Base-by-base conservation (phyloP, 176 grass and related monocot species). In the Poa pratensis region DNA sequence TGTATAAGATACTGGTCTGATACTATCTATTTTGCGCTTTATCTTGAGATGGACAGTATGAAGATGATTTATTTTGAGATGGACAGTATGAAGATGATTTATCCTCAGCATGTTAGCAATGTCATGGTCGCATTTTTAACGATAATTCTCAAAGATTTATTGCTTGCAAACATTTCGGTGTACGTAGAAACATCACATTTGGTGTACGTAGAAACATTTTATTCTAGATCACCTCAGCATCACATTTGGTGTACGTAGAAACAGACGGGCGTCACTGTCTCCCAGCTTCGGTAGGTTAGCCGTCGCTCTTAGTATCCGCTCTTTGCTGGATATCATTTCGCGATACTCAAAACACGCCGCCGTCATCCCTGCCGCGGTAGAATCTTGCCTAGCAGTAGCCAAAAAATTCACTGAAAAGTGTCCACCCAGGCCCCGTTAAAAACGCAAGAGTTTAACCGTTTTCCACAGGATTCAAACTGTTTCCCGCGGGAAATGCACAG, bases 271-370 rank as follows among this genome's bases (percentile, higher is more conserved):
- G 80, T 90, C 89, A 43, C 37, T 87, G 76, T 90, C 80, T 30
- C 75, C 39, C 68, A 80, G 58, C 69, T 90, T 24, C 9, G 84
- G 80, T 83, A 76, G 85, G 84, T 61, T 84, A 80, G 69, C 84
- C 80, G 18, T 90, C 75, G 75, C 67, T 87, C 79, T 87, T 79
- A 13, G 45, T 13, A 76, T 75, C 20, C 20, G 85, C 50, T 69
- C 53, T 40, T 15, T 68, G 80, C 89, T 90, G 89, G 84, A 84
- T 87, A 80, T 83, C 84, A 83, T 87, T 75, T 83, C 68, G 42
- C 50, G 53, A 22, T 52, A 32, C 71, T 82, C 15, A 14, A 26
- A 18, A 42, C 17, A 43, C 16, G 61, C 49, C 42, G 42, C 62
- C 61, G 74, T 77, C 88, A 70, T 85, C 77, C 61, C 2, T 37